These are phyloP conservation scores for Penicillium chermesinum DNA, from an alignment of 495 filamentous ascomycete genomes.

Conservation along the genomic window DNA sequence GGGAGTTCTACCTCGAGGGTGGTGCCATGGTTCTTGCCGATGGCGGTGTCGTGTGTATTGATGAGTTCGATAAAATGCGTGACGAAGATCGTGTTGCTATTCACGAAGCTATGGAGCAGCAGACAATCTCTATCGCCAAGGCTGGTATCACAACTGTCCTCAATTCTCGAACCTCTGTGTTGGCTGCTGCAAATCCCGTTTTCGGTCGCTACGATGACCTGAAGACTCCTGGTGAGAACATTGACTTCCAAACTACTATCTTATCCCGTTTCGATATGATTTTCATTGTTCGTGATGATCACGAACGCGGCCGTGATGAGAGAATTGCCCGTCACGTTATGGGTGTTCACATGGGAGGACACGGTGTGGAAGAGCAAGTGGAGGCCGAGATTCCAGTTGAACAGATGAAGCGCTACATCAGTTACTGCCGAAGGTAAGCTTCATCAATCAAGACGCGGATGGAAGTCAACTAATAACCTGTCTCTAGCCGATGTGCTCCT, in stretches of 20 bases:
- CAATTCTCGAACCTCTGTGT: constrained; percentile 90
- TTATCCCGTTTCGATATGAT: constrained; percentile 99
- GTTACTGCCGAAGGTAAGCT: constrained; percentile 89
- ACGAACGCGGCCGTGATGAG: constrained; percentile 85
- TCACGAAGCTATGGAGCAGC: constrained; percentile 99
- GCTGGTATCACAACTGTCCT: constrained; percentile 98
- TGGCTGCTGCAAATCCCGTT: constrained; percentile 95
- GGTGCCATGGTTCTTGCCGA: constrained; percentile 99
- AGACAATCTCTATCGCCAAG: constrained; percentile 99
- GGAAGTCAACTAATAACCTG: constrained; percentile 29
- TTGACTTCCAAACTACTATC: constrained; percentile 99
- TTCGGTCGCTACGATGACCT: constrained; percentile 98
- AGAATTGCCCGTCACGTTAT: constrained; percentile 95
- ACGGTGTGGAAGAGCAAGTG: constrained; percentile 74
- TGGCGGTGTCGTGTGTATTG: constrained; percentile 97
- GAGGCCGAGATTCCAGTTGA: constrained; percentile 87
- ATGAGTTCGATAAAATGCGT: constrained; percentile 99
- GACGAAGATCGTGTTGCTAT: constrained; percentile 98
- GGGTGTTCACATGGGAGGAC: constrained; percentile 92
- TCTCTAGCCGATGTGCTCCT: constrained; percentile 75
- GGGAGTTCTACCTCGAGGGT: constrained; percentile 97
- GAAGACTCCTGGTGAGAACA: constrained; percentile 97
- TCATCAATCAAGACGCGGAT: not conserved
- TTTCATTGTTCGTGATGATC: constrained; percentile 96
- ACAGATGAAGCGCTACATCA: constrained; percentile 97